These are phyloP conservation scores for Pezicula rhizophila DNA, from an alignment of 2,329 filamentous ascomycete species.

Conservation along the genomic window DNA sequence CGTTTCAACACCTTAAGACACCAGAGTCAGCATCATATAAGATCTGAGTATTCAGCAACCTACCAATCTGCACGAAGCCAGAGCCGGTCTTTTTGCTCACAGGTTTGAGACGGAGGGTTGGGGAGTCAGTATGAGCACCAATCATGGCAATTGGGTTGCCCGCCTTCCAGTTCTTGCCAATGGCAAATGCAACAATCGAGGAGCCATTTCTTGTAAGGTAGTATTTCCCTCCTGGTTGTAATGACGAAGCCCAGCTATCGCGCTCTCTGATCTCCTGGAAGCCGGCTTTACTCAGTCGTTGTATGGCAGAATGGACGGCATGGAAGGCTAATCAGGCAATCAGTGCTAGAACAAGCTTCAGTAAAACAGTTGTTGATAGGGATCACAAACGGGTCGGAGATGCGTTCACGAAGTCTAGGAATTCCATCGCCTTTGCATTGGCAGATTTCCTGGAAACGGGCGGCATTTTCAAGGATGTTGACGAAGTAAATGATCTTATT, in stretches of 20 bases:
- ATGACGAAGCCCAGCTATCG: constrained; percentile 75
- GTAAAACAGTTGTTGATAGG: neutral
- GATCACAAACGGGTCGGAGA: constrained; percentile 76
- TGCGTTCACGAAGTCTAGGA: constrained; percentile 87
- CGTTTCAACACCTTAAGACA: constrained; percentile 64
- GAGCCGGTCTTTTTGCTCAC: constrained; percentile 82
- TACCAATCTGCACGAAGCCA: constrained; percentile 80
- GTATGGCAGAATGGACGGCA: constrained; percentile 73
- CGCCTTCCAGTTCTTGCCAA: constrained; percentile 84
- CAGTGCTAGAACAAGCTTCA: constrained; percentile 1
- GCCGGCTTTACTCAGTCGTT: constrained; percentile 73
- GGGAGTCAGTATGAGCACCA: constrained; percentile 93
- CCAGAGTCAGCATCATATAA: too few relatives aligned
- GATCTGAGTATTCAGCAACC: too few relatives aligned
- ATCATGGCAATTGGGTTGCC: constrained; percentile 91
- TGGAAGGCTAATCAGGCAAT: constrained; percentile 67
- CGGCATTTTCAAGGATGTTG: constrained; percentile 16
- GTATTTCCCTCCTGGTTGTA: constrained; percentile 88
- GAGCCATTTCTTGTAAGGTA: constrained; percentile 91
- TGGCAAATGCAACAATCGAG: constrained; percentile 86
- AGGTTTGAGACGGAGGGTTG: constrained; percentile 86
- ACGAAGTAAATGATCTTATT: constrained; percentile 6
- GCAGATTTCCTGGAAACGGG: constrained; percentile 15
- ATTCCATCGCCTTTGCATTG: constrained; percentile 50
- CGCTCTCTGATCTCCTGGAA: constrained; percentile 87